Evolutionary conservation across 495 filamentous ascomycete genomes (phyloP).

Genomic region (Annulohypoxylon stygium): DNA sequence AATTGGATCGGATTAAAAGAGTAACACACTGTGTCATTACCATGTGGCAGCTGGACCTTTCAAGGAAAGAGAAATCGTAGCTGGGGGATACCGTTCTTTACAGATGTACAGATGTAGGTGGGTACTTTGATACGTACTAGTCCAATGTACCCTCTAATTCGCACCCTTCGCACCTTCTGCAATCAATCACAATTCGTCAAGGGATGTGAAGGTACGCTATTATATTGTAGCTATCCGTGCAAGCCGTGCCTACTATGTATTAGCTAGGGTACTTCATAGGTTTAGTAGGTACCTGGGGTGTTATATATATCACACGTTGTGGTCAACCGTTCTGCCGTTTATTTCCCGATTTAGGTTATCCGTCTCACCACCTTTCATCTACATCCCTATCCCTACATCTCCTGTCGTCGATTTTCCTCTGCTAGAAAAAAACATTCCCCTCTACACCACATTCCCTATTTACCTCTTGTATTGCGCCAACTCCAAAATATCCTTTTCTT

Average conservation of each 20-base stretch:
- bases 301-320: neutral
- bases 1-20: conserved; percentile 32
- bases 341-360: conserved; percentile 6
- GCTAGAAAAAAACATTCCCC: neutral
- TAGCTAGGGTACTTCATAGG: neutral
- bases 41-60: conserved; percentile 41
- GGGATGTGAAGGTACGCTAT: neutral
- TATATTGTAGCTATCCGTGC: no score
- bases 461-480: conserved; percentile 13
- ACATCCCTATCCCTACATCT: neutral
- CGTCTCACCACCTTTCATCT: neutral
- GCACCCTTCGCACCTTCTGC: neutral
- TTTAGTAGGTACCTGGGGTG: neutral
- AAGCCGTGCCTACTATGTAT: neutral
- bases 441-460: conserved; percentile 5
- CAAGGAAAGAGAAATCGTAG: conserved; percentile 17
- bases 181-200: neutral
- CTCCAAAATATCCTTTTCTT: conserved; percentile 21
- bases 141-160: no score
- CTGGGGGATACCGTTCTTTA: neutral
- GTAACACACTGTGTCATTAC: conserved; percentile 29
- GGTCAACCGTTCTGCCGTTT: neutral
- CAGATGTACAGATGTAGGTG: neutral
- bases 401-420: conserved; percentile 3
- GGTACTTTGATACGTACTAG: neutral